phyloP scores from a whole-genome alignment of 2,329 filamentous ascomycete genomes.

The Aspergillus fumigatus region DNA sequence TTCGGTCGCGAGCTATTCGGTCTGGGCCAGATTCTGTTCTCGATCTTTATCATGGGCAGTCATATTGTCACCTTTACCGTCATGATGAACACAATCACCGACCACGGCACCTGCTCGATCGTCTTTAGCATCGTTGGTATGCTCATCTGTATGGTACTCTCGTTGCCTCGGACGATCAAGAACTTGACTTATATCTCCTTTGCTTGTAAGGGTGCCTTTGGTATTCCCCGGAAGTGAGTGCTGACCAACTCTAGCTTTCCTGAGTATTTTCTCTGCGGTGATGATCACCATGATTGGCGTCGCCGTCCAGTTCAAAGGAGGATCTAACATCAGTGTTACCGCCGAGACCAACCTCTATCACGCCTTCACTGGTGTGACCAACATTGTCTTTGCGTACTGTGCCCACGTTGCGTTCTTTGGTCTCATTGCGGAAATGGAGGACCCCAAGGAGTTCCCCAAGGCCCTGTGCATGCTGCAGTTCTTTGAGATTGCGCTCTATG shows the following conservation, averaged over 20 bases:
- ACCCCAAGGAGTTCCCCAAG: slow-evolving; percentile 58
- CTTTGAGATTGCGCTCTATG: slow-evolving; percentile 58
- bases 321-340: slow-evolving; percentile 32
- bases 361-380: slow-evolving; percentile 59
- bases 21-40: slow-evolving; percentile 57
- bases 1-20: slow-evolving; percentile 61
- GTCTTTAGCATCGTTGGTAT: slow-evolving; percentile 58
- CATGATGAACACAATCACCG: slow-evolving; percentile 61
- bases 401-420: slow-evolving; percentile 66
- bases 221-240: not conserved
- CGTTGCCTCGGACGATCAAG: slow-evolving; percentile 59
- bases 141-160: slow-evolving; percentile 54
- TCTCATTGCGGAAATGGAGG: slow-evolving; percentile 60
- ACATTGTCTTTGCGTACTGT: slow-evolving; percentile 68
- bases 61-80: slow-evolving; percentile 67
- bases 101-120: slow-evolving; percentile 59
- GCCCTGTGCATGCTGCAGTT: slow-evolving; percentile 58
- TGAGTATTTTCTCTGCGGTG: slow-evolving; percentile 61
- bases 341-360: slow-evolving; percentile 46
- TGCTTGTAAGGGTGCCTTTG: slow-evolving; percentile 38
- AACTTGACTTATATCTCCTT: slow-evolving; percentile 59
- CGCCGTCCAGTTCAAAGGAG: slow-evolving; percentile 47
- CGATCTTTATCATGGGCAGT: slow-evolving; percentile 66
- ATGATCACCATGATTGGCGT: slow-evolving; percentile 64
- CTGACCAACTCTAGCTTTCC: slow-evolving; percentile 45